A percentile compares a stretch with the other conserved stretches of the same genome.
These are phyloP conservation scores for Mycena vulgaris DNA, from an alignment of 768 basidiomycete species.

Conservation along the genomic window DNA sequence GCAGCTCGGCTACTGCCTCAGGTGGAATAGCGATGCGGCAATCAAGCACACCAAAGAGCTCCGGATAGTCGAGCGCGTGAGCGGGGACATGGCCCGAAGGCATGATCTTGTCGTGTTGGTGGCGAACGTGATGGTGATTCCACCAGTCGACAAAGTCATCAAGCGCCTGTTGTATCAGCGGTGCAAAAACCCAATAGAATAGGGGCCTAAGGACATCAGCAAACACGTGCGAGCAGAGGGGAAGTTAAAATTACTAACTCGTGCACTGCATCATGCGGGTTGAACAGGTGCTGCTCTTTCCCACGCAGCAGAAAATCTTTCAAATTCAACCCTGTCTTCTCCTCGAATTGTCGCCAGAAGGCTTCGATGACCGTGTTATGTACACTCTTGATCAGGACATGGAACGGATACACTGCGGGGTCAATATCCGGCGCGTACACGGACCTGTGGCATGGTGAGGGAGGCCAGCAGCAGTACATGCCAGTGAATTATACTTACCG, in stretches of 20 bases:
- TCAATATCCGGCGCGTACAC: slow-evolving; percentile 37
- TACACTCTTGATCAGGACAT: slow-evolving; percentile 32
- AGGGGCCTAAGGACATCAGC: slow-evolving; percentile 9
- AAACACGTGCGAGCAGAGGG: no score
- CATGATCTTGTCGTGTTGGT: slow-evolving; percentile 38
- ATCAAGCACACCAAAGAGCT: slow-evolving; percentile 28
- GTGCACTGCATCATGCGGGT: slow-evolving; percentile 22
- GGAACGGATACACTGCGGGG: slow-evolving; percentile 17
- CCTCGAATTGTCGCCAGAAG: slow-evolving; percentile 37
- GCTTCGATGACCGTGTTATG: slow-evolving; percentile 40
- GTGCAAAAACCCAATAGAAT: slow-evolving; percentile 19
- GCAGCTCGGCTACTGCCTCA: slow-evolving; percentile 24
- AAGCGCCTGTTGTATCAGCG: slow-evolving; percentile 21
- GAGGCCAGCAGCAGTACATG: no score
- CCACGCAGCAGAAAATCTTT: slow-evolving; percentile 31
- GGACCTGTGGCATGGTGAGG: not conserved
- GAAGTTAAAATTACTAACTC: slow-evolving; percentile 21
- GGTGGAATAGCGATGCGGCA: slow-evolving; percentile 29
- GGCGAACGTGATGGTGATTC: slow-evolving; percentile 41
- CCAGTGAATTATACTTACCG: slow-evolving; percentile 1
- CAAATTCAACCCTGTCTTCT: slow-evolving; percentile 37
- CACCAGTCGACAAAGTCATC: slow-evolving; percentile 38
- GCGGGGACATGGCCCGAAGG: slow-evolving; percentile 40
- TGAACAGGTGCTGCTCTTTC: slow-evolving; percentile 24
- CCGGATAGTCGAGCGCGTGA: slow-evolving; percentile 22